Base-by-base conservation (phyloP, 768 basidiomycete genomes). In the Pleurotus eryngii region DNA sequence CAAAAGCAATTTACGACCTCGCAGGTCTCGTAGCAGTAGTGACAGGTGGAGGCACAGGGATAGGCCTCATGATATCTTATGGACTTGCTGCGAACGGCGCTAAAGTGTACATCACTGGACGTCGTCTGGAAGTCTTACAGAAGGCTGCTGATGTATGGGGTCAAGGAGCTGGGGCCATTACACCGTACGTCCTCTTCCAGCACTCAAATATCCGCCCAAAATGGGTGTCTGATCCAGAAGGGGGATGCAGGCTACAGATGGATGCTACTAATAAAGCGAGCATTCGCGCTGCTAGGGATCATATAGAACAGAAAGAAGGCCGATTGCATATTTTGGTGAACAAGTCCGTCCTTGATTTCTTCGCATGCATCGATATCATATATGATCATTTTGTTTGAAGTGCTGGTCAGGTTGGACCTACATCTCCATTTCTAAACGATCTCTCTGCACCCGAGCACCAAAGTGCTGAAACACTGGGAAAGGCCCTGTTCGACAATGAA, bases 291-390 rank as follows among this genome's bases (percentile, higher is more conserved):
- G 84, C 74, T 3, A 84, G 86, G 59, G 75, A 80, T 39, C 47
- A 73, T 9, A 77, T 90, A 40, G 74, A 81, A 62, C 70, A 77
- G 50, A 76, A 76, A 59, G 86, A 92, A 48, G 88, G 89, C 26
- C 87, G 78, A 61, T 65, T 93, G 42, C 89, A 93, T 63, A 81
- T 92, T 53, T 80, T 93, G 3, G 83, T 92, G 37, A 93, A 93
- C 75, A 92, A 92, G 90, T 92, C 58, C 42, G 80, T 63, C 30
- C n/a, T 26, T 22, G 30, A 6, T 11, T 35, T 59, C 43, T n/a
- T 6, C n/a, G 14, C 9, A 20, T 53, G 7, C 5, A 14, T n/a
- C 14, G 5, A 39, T 55, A 17, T 2, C 20, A 14, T 6, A 11
- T 26, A 35, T 46, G 12, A 37, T 46, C 18, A n/a, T 24, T 46